These are phyloP conservation scores for Lonicera japonica DNA, from an alignment of 129 eudicot genomes.

Conservation along the genomic window DNA sequence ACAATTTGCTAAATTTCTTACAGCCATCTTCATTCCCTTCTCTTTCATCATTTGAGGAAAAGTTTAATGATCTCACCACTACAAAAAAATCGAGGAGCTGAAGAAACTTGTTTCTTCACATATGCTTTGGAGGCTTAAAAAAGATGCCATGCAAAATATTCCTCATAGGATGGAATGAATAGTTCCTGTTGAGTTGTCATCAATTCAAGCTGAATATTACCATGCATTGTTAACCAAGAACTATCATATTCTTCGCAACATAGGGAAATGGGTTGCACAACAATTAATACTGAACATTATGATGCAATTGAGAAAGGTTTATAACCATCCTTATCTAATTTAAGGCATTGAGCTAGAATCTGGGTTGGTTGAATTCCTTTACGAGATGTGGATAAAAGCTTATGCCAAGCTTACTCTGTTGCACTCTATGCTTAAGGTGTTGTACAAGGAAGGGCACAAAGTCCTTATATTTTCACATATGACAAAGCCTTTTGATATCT, in stretches of 20 bases:
- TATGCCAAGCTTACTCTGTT: slow-evolving; percentile 80
- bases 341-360: slow-evolving; percentile 91
- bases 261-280: slow-evolving; percentile 81
- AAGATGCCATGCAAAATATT: slow-evolving; percentile 90
- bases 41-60: slow-evolving; percentile 74
- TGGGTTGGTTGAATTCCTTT: slow-evolving; percentile 78
- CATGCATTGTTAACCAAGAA: slow-evolving; percentile 97
- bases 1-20: slow-evolving; percentile 78
- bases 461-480: slow-evolving; percentile 91
- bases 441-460: slow-evolving; percentile 75
- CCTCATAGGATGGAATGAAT: slow-evolving; percentile 92
- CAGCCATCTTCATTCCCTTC: slow-evolving; percentile 91
- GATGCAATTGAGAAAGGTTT: slow-evolving; percentile 88
- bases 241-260: slow-evolving; percentile 76
- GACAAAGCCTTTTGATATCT: slow-evolving; percentile 92
- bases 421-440: slow-evolving; percentile 80
- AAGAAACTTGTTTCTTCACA: slow-evolving; percentile 94
- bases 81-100: slow-evolving; percentile 86
- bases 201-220: slow-evolving; percentile 92
- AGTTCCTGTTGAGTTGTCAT: slow-evolving; percentile 95
- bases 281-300: slow-evolving; percentile 92
- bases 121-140: slow-evolving; percentile 92
- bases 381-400: slow-evolving; percentile 95
- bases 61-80: slow-evolving; percentile 81
- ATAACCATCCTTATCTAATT: slow-evolving; percentile 94